phyloP scores from a whole-genome alignment of 495 filamentous ascomycete species.

The Bacidia rubella region DNA sequence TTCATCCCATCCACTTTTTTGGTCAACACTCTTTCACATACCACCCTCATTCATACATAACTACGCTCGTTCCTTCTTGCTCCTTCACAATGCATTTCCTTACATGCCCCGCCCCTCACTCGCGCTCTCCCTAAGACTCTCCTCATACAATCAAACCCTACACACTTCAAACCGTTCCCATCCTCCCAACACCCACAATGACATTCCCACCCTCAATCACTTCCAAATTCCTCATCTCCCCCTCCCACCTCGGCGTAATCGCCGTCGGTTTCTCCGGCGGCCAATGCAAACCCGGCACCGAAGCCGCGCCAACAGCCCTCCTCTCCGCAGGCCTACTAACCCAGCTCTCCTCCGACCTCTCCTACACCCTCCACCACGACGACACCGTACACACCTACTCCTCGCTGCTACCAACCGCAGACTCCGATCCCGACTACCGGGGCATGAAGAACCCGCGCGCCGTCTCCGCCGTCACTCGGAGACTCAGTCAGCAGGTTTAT shows the following conservation, averaged over 20 bases:
- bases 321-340: slow-evolving; percentile 79
- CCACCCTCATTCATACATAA: neutral
- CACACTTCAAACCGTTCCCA: neutral
- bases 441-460: slow-evolving; percentile 87
- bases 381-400: slow-evolving; percentile 70
- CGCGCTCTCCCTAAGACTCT: neutral
- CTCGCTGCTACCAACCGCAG: slow-evolving; percentile 55
- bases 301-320: slow-evolving; percentile 81
- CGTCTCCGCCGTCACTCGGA: slow-evolving; percentile 75
- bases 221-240: slow-evolving; percentile 68
- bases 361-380: slow-evolving; percentile 78
- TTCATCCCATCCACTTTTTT: neutral
- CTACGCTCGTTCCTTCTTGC: neutral
- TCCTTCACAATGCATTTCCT: too few species aligned
- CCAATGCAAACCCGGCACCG: slow-evolving; percentile 88
- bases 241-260: slow-evolving; percentile 74
- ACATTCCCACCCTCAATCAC: slow-evolving; percentile 49
- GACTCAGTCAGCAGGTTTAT: slow-evolving; percentile 75
- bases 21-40: neutral
- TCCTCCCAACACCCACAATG: slow-evolving; percentile 22
- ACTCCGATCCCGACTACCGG: slow-evolving; percentile 73
- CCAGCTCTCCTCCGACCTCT: slow-evolving; percentile 71
- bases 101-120: neutral
- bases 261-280: slow-evolving; percentile 96
- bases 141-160: neutral